phyloP scores from a whole-genome alignment of 2,329 filamentous ascomycete genomes.

The Pseudogymnoascus sp. region DNA sequence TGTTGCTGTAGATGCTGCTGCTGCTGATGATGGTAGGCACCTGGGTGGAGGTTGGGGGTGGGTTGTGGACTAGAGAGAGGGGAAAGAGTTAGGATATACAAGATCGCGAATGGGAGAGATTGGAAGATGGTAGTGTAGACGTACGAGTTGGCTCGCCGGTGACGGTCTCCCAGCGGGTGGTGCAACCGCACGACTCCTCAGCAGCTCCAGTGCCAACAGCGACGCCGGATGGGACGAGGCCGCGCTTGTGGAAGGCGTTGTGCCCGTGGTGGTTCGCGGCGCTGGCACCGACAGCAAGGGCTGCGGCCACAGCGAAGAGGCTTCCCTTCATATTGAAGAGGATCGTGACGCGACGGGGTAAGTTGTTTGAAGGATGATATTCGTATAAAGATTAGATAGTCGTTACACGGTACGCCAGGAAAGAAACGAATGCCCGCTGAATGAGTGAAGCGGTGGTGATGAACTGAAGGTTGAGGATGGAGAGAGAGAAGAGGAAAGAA shows the following conservation, averaged over 20 bases:
- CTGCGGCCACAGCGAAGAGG: constrained; percentile 57
- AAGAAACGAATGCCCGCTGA: constrained; percentile 72
- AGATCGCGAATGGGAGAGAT: too few species aligned
- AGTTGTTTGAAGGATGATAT: constrained; percentile 8
- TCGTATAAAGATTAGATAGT: background rate
- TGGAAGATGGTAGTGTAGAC: constrained; percentile 22
- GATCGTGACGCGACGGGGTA: constrained; percentile 9
- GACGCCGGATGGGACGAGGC: constrained; percentile 20
- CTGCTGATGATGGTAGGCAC: constrained; percentile 18
- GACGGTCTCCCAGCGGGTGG: constrained; percentile 64
- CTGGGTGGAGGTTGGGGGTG: constrained; percentile 30
- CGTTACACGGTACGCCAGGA: background rate
- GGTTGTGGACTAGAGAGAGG: background rate
- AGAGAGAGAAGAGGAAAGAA: constrained; percentile 26
- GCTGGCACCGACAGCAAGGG: constrained; percentile 46
- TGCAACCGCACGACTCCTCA: constrained; percentile 56
- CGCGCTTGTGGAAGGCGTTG: constrained; percentile 48
- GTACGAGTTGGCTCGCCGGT: constrained; percentile 59
- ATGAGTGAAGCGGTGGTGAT: constrained; percentile 70
- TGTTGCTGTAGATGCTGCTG: too few species aligned
- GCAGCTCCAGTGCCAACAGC: constrained; percentile 22
- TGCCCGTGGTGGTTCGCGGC: constrained; percentile 57
- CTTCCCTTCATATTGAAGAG: constrained; percentile 63
- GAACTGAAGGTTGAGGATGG: constrained; percentile 21
- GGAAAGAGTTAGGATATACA: background rate